phyloP scores from a whole-genome alignment of 2,329 filamentous ascomycete genomes.

The Claviceps sorghi region DNA sequence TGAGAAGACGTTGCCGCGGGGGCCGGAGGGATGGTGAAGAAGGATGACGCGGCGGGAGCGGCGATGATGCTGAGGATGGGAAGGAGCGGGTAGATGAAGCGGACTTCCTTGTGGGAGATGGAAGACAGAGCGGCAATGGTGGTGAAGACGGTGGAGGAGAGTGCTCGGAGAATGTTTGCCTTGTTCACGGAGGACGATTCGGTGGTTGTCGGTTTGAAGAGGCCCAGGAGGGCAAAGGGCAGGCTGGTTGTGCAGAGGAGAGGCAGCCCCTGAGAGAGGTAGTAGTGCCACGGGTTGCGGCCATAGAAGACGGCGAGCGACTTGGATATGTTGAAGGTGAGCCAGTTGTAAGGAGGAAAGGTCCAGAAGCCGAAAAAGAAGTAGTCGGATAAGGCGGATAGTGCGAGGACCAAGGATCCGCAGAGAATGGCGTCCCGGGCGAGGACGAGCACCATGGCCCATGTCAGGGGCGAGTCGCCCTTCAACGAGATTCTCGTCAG shows the following conservation, averaged over 20 bases:
- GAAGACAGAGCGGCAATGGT: constrained; percentile 53
- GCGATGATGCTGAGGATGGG: constrained; percentile 74
- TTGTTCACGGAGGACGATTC: constrained; percentile 20
- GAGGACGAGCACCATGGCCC: constrained; percentile 35
- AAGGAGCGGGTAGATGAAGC: constrained; percentile 87
- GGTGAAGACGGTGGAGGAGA: constrained; percentile 43
- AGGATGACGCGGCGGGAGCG: constrained; percentile 49
- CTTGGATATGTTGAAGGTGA: constrained; percentile 82
- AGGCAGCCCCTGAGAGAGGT: constrained; percentile 77
- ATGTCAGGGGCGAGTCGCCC: constrained; percentile 26
- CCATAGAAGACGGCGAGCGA: constrained; percentile 89
- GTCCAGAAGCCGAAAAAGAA: constrained; percentile 76
- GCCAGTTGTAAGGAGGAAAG: constrained; percentile 73
- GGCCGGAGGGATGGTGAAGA: constrained; percentile 37
- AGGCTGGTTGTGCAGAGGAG: constrained; percentile 71
- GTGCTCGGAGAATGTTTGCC: constrained; percentile 20
- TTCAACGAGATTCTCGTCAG: constrained; percentile 26
- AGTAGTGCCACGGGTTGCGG: constrained; percentile 81
- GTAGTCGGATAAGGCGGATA: constrained; percentile 56
- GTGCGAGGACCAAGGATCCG: constrained; percentile 41
- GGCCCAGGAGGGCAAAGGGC: constrained; percentile 55
- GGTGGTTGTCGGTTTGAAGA: constrained; percentile 33
- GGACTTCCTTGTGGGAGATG: constrained; percentile 90
- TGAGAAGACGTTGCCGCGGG: constrained; percentile 10
- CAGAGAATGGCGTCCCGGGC: constrained; percentile 51